A percentile compares a stretch with the other conserved stretches of the same genome.
These are phyloP conservation scores for Aspergillus olivimuriae DNA, from an alignment of 495 filamentous ascomycete genomes.

Conservation along the genomic window DNA sequence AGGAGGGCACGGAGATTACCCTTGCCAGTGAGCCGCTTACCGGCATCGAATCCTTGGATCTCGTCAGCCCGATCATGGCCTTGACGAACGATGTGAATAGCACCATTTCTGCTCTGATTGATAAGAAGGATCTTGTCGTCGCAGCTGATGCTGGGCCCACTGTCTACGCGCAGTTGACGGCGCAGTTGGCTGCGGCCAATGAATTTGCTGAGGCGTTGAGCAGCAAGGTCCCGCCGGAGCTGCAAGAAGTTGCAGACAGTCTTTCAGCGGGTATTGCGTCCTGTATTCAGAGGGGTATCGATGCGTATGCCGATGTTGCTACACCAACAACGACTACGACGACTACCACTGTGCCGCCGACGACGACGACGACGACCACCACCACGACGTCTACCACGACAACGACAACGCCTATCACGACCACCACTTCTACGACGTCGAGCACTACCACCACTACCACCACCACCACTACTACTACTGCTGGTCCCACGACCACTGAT, in stretches of 20 bases:
- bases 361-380: not conserved
- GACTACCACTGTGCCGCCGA: conserved; percentile 2
- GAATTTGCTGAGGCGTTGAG: conserved; percentile 21
- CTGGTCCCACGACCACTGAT: not conserved
- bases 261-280: conserved; percentile 22
- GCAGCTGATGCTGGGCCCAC: conserved; percentile 19
- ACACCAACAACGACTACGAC: conserved; percentile 1
- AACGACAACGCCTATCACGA: not conserved
- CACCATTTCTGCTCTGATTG: conserved; percentile 22
- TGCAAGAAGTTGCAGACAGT: conserved; percentile 13
- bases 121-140: conserved; percentile 26
- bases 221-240: conserved; percentile 21
- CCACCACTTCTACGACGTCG: not conserved
- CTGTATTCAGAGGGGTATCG: conserved; percentile 20
- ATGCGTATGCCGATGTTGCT: conserved; percentile 8
- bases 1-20: conserved; percentile 17
- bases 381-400: conserved; percentile 2
- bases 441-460: conserved; percentile 3
- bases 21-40: conserved; percentile 12
- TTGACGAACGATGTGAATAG: conserved; percentile 20
- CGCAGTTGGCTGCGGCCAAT: conserved; percentile 21
- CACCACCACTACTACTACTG: not conserved
- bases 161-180: conserved; percentile 15
- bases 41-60: conserved; percentile 19
- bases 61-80: conserved; percentile 22